A percentile compares a stretch with the other conserved stretches of the same genome.
phyloP scores from a whole-genome alignment of 2,329 filamentous ascomycete genomes.

The Nothophaeocryptopus gaeumannii region DNA sequence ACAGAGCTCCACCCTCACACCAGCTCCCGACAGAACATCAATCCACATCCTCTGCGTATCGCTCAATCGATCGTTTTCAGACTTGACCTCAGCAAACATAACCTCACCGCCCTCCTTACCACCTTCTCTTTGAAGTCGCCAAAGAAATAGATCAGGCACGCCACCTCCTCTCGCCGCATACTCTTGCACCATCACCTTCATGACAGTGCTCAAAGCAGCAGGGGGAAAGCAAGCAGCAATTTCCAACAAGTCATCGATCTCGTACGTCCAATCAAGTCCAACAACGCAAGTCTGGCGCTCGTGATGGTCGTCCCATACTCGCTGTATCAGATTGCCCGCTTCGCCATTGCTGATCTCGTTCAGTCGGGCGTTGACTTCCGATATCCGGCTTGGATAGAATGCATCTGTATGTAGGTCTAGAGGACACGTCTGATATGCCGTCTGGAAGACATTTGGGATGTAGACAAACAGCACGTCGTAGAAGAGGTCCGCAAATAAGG shows the following conservation, averaged over 20 bases:
- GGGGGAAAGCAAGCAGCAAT: constrained; percentile 75
- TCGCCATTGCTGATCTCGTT: constrained; percentile 83
- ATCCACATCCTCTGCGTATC: constrained; percentile 98
- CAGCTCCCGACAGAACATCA: constrained; percentile 81
- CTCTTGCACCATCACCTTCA: constrained; percentile 93
- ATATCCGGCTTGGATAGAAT: constrained; percentile 81
- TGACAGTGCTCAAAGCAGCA: constrained; percentile 76
- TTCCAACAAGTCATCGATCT: constrained; percentile 72
- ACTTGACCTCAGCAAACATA: constrained; percentile 50
- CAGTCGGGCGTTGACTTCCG: constrained; percentile 83
- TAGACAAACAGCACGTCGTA: constrained; percentile 91
- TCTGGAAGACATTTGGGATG: constrained; percentile 96
- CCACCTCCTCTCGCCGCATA: constrained; percentile 83
- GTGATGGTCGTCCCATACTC: constrained; percentile 66
- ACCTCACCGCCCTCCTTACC: constrained; percentile 30
- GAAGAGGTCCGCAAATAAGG: constrained; percentile 78
- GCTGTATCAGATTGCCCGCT: constrained; percentile 63
- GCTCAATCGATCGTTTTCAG: constrained; percentile 81
- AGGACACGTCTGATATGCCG: constrained; percentile 88
- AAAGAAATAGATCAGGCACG: constrained; percentile 89
- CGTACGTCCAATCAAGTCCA: constrained; percentile 87
- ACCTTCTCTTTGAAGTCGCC: constrained; percentile 53
- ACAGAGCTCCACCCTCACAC: constrained; percentile 80
- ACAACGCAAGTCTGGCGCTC: constrained; percentile 79
- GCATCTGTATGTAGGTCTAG: constrained; percentile 89